Evolutionary conservation across 2,329 filamentous ascomycete species (phyloP).

Genomic region (Acrodontium crateriforme): DNA sequence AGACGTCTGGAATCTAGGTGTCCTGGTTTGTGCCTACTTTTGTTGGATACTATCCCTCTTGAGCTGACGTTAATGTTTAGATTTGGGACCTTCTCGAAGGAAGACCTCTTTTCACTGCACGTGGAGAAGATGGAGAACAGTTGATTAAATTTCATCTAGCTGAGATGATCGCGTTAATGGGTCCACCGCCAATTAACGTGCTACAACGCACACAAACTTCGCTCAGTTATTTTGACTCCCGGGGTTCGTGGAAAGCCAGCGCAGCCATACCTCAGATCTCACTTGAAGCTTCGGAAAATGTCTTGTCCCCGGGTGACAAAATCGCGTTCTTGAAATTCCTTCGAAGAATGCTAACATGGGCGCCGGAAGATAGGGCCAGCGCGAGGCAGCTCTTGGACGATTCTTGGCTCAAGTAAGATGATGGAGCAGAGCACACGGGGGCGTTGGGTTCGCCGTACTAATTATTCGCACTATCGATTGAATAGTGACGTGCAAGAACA

Average conservation of each 20-base stretch:
- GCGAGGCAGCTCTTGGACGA: background rate
- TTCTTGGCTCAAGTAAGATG: too few species aligned
- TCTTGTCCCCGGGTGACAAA: too few species aligned
- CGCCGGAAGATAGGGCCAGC: constrained; percentile 19
- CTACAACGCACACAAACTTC: too few species aligned
- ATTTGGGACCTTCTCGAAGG: constrained; percentile 26
- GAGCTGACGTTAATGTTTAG: constrained; percentile 7
- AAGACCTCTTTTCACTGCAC: constrained; percentile 19
- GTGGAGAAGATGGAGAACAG: constrained; percentile 14
- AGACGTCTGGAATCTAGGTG: constrained; percentile 10
- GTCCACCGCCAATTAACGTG: constrained; percentile 12
- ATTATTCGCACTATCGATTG: too few species aligned
- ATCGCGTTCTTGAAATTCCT: constrained; percentile 20
- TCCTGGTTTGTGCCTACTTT: constrained; percentile 6
- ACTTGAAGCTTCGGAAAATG: too few species aligned
- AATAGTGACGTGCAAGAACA: too few species aligned
- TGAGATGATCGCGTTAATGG: constrained; percentile 13
- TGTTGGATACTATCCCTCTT: too few species aligned
- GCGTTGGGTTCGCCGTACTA: too few species aligned
- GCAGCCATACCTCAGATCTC: too few species aligned
- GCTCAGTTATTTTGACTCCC: too few species aligned
- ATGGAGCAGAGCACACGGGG: too few species aligned
- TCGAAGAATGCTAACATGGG: constrained; percentile 24
- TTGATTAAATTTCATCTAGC: constrained; percentile 13
- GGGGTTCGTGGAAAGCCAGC: too few species aligned